Percentiles rank a stretch among this genome's conserved stretches.
Conservation (phyloP, 2,329 filamentous ascomycete species). For the Didymella keratinophila region DNA sequence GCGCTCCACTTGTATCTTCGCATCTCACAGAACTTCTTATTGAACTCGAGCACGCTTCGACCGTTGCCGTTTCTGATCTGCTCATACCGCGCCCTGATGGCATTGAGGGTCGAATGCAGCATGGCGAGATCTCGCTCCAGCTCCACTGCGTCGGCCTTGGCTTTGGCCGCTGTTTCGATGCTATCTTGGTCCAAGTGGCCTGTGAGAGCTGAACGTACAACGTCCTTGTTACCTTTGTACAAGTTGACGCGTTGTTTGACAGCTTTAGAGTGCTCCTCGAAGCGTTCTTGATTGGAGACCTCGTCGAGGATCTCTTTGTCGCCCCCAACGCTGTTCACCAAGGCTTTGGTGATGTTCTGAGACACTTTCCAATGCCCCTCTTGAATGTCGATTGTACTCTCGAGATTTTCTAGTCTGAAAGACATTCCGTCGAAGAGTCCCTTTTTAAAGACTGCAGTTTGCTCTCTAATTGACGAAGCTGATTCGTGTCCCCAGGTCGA, state of each 20-base stretch:
- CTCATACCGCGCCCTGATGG: neutral
- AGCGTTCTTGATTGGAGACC: neutral
- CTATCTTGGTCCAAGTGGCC: neutral
- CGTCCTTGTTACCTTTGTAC: neutral
- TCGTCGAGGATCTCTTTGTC: neutral
- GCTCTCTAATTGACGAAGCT: neutral
- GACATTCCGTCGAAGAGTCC: neutral
- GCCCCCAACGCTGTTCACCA: neutral
- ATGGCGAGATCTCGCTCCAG: constrained; percentile 4
- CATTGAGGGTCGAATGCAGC: neutral
- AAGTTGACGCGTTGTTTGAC: neutral
- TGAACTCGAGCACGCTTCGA: neutral
- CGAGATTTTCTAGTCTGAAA: neutral
- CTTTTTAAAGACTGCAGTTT: no score
- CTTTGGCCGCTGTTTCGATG: neutral
- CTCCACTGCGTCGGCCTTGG: constrained; percentile 3
- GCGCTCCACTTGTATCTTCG: neutral
- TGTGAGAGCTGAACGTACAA: neutral
- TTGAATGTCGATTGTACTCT: neutral
- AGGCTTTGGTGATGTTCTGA: neutral
- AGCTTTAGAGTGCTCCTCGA: neutral
- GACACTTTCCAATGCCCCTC: neutral
- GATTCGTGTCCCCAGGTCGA: neutral
- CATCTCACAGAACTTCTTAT: neutral
- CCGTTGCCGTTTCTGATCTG: neutral